Base-by-base conservation (phyloP, 306 rosid species). In the Clitoria ternatea region DNA sequence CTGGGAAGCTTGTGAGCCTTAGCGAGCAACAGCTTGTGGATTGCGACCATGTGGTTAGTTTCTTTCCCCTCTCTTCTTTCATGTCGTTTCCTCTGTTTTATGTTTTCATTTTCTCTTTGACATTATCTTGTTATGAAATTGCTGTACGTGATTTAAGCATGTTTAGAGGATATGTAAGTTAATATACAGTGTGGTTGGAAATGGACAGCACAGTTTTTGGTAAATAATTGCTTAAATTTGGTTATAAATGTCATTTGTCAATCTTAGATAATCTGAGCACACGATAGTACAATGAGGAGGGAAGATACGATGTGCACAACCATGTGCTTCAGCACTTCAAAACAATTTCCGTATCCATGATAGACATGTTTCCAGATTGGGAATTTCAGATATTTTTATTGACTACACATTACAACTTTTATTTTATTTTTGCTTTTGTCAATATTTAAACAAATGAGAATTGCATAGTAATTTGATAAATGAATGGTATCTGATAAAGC, bases 21-120 rank as follows among this genome's bases (percentile, higher is more conserved):
- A 95, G 99, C 13, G 97, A 91, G 79, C 97, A 95, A 61, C 99
- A 91, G 87, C 97, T 95, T 72, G 96, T 95, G 82, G 99, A 95
- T 71, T 94, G 99, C 18, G 99, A 94, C 63, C 97, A 95, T 22
- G 90, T 86, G 97, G 99, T 94, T 70, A 48, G 98, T 93, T 85
- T 67, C 18, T 18, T 8, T 40, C 24, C 20, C 42, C 59, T 27
- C 1, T 7, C 1, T 12, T 5, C 1, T 13, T 50, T 1, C 5
- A n/a, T n/a, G n/a, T n/a, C n/a, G n/a, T n/a, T n/a, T n/a, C n/a
- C n/a, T n/a, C n/a, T n/a, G n/a, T n/a, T n/a, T n/a, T n/a, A n/a
- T n/a, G n/a, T n/a, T n/a, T n/a, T n/a, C n/a, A n/a, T n/a, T n/a
- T n/a, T n/a, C n/a, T n/a, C n/a, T n/a, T n/a, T n/a, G n/a, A n/a